These are phyloP conservation scores for Petunia axillaris DNA, from an alignment of 257 asterid genomes.

Conservation along the genomic window DNA sequence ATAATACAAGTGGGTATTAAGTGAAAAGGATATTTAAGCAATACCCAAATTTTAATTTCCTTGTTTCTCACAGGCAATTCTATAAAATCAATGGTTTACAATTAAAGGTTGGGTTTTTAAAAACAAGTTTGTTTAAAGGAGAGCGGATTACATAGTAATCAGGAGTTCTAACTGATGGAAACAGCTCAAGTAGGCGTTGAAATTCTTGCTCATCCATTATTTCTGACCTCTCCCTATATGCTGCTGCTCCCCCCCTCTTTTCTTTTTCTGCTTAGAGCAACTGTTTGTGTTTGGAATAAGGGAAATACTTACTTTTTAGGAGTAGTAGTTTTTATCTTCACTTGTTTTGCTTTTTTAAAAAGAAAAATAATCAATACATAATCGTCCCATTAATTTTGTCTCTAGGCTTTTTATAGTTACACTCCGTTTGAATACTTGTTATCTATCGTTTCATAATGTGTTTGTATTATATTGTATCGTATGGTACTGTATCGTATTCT, in stretches of 20 bases:
- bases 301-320: too few species aligned
- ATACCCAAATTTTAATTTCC: neutral
- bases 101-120: neutral
- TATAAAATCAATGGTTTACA: neutral
- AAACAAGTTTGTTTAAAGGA: neutral
- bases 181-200: constrained; percentile 61
- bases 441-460: too few species aligned
- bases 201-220: constrained; percentile 64
- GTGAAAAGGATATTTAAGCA: neutral
- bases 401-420: too few species aligned
- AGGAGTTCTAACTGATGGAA: constrained; percentile 69
- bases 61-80: neutral
- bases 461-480: too few species aligned
- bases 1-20: neutral
- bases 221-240: neutral
- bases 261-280: neutral
- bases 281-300: neutral
- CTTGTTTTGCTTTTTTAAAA: too few species aligned
- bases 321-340: too few species aligned
- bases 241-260: neutral
- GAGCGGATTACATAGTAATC: constrained; percentile 57
- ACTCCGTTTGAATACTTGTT: too few species aligned
- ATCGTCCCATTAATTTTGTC: too few species aligned
- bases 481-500: too few species aligned
- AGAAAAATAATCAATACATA: too few species aligned